phyloP scores from a whole-genome alignment of 176 grass and related monocot species.

The Saccharum officinarum region DNA sequence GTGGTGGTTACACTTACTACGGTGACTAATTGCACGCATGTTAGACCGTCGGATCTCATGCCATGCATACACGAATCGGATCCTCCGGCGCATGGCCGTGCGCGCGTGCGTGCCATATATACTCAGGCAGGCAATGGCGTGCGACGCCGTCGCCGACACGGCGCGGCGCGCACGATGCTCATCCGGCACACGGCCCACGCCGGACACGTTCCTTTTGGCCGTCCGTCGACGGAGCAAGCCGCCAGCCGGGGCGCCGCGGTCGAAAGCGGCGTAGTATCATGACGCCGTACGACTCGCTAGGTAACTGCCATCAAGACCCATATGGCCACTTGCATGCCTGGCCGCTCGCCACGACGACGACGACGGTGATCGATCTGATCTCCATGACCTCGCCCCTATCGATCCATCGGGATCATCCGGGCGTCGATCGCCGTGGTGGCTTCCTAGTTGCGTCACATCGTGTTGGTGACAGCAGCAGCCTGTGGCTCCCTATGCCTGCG shows the following conservation, averaged over 20 bases:
- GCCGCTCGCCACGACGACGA: not conserved
- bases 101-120: not conserved
- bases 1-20: not conserved
- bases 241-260: not conserved
- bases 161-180: not conserved
- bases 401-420: not conserved
- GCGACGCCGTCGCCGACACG: not conserved
- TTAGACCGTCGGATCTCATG: not conserved
- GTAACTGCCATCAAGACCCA: not conserved
- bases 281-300: not conserved
- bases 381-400: not conserved
- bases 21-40: not conserved
- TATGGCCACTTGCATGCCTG: not conserved
- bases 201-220: not conserved
- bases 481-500: not conserved
- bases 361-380: not conserved
- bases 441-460: not conserved
- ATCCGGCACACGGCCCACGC: not conserved
- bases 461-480: not conserved
- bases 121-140: conserved; percentile 1
- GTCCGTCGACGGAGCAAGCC: conserved; percentile 1
- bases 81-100: not conserved
- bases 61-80: too few relatives aligned
- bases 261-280: not conserved
- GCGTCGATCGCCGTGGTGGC: not conserved